Evolutionary conservation across 1,284 basidiomycete genomes (phyloP).

Genomic region (Gymnopus androsaceus): DNA sequence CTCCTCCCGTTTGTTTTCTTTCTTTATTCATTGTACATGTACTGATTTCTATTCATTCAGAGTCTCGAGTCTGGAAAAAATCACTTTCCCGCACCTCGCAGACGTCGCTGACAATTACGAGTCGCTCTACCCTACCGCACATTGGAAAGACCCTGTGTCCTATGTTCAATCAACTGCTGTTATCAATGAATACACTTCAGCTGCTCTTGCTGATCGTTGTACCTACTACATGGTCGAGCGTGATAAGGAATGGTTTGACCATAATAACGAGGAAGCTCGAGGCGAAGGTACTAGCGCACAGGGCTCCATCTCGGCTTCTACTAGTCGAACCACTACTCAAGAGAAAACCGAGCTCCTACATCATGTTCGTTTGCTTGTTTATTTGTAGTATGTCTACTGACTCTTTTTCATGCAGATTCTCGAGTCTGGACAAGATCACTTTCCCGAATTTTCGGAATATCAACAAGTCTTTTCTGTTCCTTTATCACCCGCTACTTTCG

Average conservation of each 20-base stretch:
- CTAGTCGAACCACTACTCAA: conserved; percentile 63
- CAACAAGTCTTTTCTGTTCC: conserved; percentile 68
- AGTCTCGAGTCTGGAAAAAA: no score
- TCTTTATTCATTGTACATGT: no score
- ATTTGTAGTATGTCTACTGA: conserved; percentile 13
- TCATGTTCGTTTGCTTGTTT: conserved; percentile 60
- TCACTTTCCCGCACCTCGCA: conserved; percentile 90
- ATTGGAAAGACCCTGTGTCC: conserved; percentile 77
- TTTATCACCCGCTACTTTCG: conserved; percentile 60
- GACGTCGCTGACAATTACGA: conserved; percentile 78
- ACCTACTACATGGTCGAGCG: conserved; percentile 96
- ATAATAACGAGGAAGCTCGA: conserved; percentile 86
- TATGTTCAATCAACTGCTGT: conserved; percentile 89
- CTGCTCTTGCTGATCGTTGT: conserved; percentile 66
- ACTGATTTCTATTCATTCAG: no score
- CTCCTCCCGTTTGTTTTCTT: no score
- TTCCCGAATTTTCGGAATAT: conserved; percentile 81
- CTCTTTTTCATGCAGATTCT: conserved; percentile 49
- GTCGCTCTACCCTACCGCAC: conserved; percentile 67
- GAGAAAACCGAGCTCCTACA: conserved; percentile 92
- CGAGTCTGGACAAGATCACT: conserved; percentile 58
- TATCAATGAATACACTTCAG: conserved; percentile 74
- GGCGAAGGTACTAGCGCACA: conserved; percentile 83
- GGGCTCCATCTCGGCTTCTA: conserved; percentile 60
- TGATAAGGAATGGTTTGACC: conserved; percentile 92